Evolutionary conservation across 1,284 basidiomycete species (phyloP).

Genomic region (Chiua sp.): DNA sequence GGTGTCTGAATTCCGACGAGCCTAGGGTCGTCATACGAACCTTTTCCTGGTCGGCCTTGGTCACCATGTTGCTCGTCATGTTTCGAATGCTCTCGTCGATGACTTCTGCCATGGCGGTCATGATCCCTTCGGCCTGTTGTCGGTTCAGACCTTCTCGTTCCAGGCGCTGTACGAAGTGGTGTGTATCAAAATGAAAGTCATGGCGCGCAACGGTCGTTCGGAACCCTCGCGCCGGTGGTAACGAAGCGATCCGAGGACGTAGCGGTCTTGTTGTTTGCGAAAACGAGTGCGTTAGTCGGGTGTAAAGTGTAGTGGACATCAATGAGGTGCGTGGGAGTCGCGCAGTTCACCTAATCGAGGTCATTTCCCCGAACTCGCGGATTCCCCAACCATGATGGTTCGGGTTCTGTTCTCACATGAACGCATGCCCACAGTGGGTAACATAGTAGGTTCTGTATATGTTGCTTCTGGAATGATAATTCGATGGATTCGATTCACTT

Average conservation of each 20-base stretch:
- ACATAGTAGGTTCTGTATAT: too few species aligned
- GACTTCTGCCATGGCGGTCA: constrained; percentile 93
- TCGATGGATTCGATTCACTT: too few species aligned
- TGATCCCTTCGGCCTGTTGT: constrained; percentile 92
- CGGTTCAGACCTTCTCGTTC: constrained; percentile 88
- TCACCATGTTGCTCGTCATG: constrained; percentile 95
- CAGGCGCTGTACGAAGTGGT: constrained; percentile 89
- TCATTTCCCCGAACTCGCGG: too few species aligned
- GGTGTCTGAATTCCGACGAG: not conserved
- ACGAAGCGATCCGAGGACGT: constrained; percentile 2
- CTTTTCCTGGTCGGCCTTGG: constrained; percentile 94
- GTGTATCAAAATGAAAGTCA: constrained; percentile 91
- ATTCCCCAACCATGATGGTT: too few species aligned
- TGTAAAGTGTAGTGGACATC: constrained; percentile 18
- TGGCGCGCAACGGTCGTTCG: constrained; percentile 23
- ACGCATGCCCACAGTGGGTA: too few species aligned
- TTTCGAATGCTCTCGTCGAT: constrained; percentile 94
- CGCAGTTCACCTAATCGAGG: not conserved
- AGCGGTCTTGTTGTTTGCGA: constrained; percentile 3
- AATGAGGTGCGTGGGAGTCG: constrained; percentile 19
- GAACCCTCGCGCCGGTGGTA: constrained; percentile 24
- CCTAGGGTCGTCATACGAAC: constrained; percentile 46
- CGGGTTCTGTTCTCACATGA: too few species aligned
- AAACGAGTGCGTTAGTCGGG: constrained; percentile 11
- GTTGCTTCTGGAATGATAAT: too few species aligned